These are phyloP conservation scores for Colletotrichum liaoningense DNA, from an alignment of 2,329 filamentous ascomycete species.

Conservation along the genomic window DNA sequence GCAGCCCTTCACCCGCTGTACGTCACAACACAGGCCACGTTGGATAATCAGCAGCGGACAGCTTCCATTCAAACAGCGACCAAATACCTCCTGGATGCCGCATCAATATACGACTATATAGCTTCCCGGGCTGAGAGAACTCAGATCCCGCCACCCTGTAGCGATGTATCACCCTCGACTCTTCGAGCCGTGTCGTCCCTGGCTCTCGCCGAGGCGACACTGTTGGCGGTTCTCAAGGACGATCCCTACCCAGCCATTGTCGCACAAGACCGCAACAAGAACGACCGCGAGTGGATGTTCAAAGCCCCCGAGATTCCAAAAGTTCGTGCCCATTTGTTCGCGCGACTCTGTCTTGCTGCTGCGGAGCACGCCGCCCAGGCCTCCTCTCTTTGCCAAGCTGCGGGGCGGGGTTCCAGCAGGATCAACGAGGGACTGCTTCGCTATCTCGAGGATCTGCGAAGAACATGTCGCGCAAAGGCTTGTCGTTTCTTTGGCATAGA, in stretches of 20 bases:
- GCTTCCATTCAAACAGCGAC: conserved; percentile 79
- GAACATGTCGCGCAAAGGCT: conserved; percentile 83
- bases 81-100: conserved; percentile 80
- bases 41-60: conserved; percentile 74
- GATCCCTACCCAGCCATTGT: conserved; percentile 90
- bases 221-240: conserved; percentile 91
- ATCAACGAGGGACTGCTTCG: conserved; percentile 74
- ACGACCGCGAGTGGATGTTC: conserved; percentile 97
- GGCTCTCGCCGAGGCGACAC: conserved; percentile 86
- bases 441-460: conserved; percentile 81
- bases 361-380: conserved; percentile 88
- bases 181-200: conserved; percentile 71
- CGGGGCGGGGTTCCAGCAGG: conserved; percentile 49
- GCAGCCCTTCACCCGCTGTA: conserved; percentile 80
- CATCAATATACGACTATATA: conserved; percentile 81
- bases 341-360: conserved; percentile 86
- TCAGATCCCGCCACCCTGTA: conserved; percentile 55
- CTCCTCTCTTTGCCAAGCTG: conserved; percentile 57
- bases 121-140: conserved; percentile 64
- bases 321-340: conserved; percentile 88
- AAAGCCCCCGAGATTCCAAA: conserved; percentile 88
- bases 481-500: conserved; percentile 93
- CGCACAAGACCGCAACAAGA: conserved; percentile 82
- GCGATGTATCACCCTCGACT: conserved; percentile 65
- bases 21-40: conserved; percentile 69